These are phyloP conservation scores for Immersiporthe knoxdaviesiana DNA, from an alignment of 2,329 filamentous ascomycete species.

Conservation along the genomic window DNA sequence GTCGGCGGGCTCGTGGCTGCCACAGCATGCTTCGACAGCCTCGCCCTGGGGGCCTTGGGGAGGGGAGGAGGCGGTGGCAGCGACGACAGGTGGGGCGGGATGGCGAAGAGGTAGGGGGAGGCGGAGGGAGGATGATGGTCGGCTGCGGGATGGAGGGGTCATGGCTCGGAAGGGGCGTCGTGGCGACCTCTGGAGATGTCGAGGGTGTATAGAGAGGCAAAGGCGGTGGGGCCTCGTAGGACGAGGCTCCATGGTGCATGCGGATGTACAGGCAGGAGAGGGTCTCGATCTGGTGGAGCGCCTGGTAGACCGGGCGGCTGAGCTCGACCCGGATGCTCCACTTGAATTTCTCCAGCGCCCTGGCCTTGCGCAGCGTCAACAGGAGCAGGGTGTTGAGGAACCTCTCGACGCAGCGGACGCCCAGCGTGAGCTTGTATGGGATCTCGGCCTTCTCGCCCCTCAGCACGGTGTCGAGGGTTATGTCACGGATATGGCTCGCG, in stretches of 20 bases:
- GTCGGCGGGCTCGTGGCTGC: constrained; percentile 51
- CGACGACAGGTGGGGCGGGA: constrained; percentile 33
- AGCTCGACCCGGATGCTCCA: constrained; percentile 69
- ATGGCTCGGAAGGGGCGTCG: constrained; percentile 27
- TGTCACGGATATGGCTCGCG: constrained; percentile 57
- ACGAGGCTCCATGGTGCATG: constrained; percentile 60
- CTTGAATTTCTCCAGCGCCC: constrained; percentile 59
- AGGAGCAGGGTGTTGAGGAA: constrained; percentile 65
- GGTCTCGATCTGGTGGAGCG: constrained; percentile 56
- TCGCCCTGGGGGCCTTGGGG: constrained; percentile 43
- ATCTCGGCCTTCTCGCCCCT: constrained; percentile 56
- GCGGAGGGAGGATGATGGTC: constrained; percentile 30
- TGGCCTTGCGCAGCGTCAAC: constrained; percentile 59
- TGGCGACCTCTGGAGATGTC: constrained; percentile 28
- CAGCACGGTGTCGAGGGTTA: constrained; percentile 60
- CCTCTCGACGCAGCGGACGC: constrained; percentile 61
- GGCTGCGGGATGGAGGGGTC: constrained; percentile 29
- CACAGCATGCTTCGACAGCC: constrained; percentile 38
- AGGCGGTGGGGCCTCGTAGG: constrained; percentile 54
- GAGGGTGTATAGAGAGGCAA: constrained; percentile 42
- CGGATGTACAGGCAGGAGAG: constrained; percentile 60
- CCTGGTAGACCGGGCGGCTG: constrained; percentile 59
- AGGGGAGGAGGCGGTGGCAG: constrained; percentile 40
- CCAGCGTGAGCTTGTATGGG: constrained; percentile 58
- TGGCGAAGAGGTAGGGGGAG: constrained; percentile 32